Evolutionary conservation across 805 yeast genomes (phyloP).

Genomic region (Cyberlindnera suaveolens): DNA sequence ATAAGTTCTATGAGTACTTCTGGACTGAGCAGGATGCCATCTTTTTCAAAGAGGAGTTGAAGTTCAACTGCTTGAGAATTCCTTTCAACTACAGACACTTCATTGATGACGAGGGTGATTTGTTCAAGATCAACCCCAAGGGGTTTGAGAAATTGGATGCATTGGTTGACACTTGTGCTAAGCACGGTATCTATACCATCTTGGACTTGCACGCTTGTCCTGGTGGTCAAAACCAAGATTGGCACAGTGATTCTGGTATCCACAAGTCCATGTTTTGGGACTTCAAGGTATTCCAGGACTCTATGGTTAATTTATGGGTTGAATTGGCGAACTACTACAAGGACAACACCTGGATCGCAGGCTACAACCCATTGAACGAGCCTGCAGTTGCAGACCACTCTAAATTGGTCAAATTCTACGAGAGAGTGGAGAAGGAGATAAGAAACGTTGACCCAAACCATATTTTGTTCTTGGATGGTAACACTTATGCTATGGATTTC

Average conservation of each 20-base stretch:
- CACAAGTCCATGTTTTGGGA: constrained; percentile 46
- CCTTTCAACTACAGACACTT: constrained; percentile 49
- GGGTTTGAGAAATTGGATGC: constrained; percentile 41
- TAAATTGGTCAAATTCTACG: constrained; percentile 35
- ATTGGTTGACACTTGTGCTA: constrained; percentile 37
- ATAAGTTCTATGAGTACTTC: constrained; percentile 45
- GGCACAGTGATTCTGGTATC: constrained; percentile 44
- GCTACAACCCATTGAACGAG: constrained; percentile 46
- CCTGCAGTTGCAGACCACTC: constrained; percentile 41
- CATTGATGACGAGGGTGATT: constrained; percentile 36
- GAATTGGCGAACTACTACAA: constrained; percentile 39
- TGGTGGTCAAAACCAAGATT: constrained; percentile 52
- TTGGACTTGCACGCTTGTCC: constrained; percentile 45
- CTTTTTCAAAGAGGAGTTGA: constrained; percentile 34
- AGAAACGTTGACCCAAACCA: constrained; percentile 42
- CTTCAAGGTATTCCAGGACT: constrained; percentile 42
- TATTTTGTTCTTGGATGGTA: constrained; percentile 40
- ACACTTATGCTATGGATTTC: constrained; percentile 46
- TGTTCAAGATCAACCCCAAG: constrained; percentile 34
- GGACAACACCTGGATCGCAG: constrained; percentile 32
- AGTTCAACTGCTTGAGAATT: constrained; percentile 41
- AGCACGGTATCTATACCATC: constrained; percentile 40
- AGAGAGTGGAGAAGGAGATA: constrained; percentile 30
- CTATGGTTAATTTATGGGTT: constrained; percentile 37
- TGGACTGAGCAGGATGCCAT: constrained; percentile 46